phyloP scores from a whole-genome alignment of 2,329 filamentous ascomycete genomes.

The Elsinoe batatas region DNA sequence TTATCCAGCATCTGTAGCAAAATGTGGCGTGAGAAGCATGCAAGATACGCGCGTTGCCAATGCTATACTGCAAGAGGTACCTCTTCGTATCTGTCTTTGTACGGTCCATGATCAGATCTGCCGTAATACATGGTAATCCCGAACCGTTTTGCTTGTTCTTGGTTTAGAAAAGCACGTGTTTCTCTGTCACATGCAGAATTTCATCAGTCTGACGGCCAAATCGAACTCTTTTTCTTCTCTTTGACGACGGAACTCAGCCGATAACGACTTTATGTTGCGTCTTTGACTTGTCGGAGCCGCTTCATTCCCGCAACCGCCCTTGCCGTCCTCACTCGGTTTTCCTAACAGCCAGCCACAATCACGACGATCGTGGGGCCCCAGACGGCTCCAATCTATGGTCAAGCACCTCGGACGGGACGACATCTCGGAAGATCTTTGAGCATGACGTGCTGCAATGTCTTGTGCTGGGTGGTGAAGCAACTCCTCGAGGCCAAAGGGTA shows the following conservation, averaged over 20 bases:
- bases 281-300: background rate
- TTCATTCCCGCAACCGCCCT: background rate
- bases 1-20: background rate
- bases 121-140: background rate
- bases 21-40: background rate
- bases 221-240: background rate
- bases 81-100: background rate
- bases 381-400: no score
- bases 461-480: no score
- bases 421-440: no score
- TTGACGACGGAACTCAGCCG: background rate
- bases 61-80: background rate
- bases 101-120: background rate
- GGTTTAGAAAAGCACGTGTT: background rate
- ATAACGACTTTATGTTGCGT: no score
- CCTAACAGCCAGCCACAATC: no score
- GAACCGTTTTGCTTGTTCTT: background rate
- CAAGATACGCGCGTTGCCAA: slow-evolving; percentile 7
- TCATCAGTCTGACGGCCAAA: slow-evolving; percentile 5
- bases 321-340: no score
- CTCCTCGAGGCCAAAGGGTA: background rate
- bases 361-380: no score
- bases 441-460: no score
- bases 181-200: background rate
- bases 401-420: no score